phyloP scores from a whole-genome alignment of 768 basidiomycete genomes.

The Pisolithus albus region DNA sequence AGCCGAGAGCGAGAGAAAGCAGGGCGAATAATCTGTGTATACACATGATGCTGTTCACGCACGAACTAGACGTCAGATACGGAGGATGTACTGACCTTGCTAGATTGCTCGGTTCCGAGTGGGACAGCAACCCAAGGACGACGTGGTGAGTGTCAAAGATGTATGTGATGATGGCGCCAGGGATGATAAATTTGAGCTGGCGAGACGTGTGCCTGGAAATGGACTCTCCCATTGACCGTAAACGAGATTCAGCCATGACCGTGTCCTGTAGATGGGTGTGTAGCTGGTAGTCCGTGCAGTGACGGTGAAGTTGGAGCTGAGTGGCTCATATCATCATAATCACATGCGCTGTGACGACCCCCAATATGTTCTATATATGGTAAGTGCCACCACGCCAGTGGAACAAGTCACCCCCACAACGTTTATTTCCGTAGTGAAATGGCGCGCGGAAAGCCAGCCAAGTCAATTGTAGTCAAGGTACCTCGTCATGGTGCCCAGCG shows the following conservation, averaged over 20 bases:
- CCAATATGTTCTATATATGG: background rate
- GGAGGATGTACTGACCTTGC: conserved; percentile 36
- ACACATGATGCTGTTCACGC: background rate
- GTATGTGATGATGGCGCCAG: conserved; percentile 60
- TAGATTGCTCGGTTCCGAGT: conserved; percentile 39
- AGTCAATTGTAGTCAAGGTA: conserved; percentile 55
- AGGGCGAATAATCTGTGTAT: conserved; percentile 44
- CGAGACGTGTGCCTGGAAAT: conserved; percentile 47
- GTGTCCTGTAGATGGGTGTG: background rate
- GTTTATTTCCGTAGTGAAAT: conserved; percentile 3
- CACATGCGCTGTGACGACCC: background rate
- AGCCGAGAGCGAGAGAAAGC: conserved; percentile 46
- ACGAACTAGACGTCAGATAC: background rate
- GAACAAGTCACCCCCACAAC: too few relatives aligned
- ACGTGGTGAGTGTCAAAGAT: conserved; percentile 50
- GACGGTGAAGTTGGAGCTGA: too few relatives aligned
- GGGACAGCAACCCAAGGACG: conserved; percentile 36
- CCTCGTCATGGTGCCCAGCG: conserved; percentile 72
- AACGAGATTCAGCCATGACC: conserved; percentile 15
- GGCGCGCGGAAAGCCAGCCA: conserved; percentile 42
- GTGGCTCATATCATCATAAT: background rate
- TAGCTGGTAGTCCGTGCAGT: background rate
- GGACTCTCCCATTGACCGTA: conserved; percentile 8
- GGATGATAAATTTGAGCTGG: conserved; percentile 71
- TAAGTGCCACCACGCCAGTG: background rate